Percentiles rank a stretch among this genome's conserved stretches.
Conservation (phyloP, 768 basidiomycete genomes). For the Leccinum longicurvipes region DNA sequence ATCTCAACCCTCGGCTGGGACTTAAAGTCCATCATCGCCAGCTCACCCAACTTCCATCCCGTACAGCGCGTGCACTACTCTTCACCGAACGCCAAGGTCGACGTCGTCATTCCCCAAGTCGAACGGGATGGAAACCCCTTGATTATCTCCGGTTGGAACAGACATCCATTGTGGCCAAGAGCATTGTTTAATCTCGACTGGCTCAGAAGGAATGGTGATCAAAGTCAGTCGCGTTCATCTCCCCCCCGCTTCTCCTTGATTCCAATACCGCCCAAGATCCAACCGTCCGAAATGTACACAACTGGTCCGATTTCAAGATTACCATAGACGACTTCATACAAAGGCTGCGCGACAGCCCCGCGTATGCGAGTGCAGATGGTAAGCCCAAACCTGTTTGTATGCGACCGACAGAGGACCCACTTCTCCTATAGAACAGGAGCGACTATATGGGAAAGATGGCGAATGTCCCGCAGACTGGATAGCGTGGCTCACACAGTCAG, state of each 20-base stretch:
- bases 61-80: slow-evolving; percentile 37
- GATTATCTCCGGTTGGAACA: slow-evolving; percentile 61
- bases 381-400: slow-evolving; percentile 2
- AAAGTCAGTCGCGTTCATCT: slow-evolving; percentile 15
- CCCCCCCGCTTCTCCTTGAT: slow-evolving; percentile 6
- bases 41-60: slow-evolving; percentile 40
- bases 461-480: slow-evolving; percentile 66
- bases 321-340: slow-evolving; percentile 51
- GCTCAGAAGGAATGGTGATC: slow-evolving; percentile 39
- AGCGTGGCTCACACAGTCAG: slow-evolving; percentile 49
- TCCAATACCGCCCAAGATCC: slow-evolving; percentile 40
- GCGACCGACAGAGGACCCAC: neutral
- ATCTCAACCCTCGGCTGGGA: slow-evolving; percentile 53
- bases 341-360: slow-evolving; percentile 35
- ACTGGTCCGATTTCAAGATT: slow-evolving; percentile 52
- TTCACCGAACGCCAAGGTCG: slow-evolving; percentile 26
- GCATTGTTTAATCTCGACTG: slow-evolving; percentile 55
- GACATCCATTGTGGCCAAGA: slow-evolving; percentile 51
- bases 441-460: slow-evolving; percentile 77
- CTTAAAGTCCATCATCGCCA: slow-evolving; percentile 37
- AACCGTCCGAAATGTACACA: slow-evolving; percentile 59
- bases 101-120: slow-evolving; percentile 38
- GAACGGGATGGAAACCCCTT: slow-evolving; percentile 57
- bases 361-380: slow-evolving; percentile 41
- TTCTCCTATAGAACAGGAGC: slow-evolving; percentile 44